A percentile compares a stretch with the other conserved stretches of the same genome.
Evolutionary conservation across 2,329 filamentous ascomycete species (phyloP).

Genomic region (Cadophora malorum): DNA sequence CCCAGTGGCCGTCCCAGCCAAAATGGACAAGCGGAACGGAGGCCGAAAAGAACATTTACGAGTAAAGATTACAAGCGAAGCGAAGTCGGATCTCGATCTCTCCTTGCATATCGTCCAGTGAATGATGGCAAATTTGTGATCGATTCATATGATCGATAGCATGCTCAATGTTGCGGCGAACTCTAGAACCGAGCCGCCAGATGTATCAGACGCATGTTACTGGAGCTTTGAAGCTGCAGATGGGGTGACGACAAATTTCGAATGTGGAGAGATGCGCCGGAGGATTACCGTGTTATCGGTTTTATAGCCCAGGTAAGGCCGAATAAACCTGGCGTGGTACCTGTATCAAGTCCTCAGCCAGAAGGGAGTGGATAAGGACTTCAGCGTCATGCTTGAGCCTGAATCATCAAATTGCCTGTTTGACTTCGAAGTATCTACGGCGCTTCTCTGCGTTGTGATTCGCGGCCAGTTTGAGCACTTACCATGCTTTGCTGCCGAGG

Average conservation of each 20-base stretch:
- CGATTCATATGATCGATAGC: not conserved
- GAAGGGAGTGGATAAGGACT: not conserved
- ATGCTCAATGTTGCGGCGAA: not conserved
- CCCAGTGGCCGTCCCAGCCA: slow-evolving; percentile 19
- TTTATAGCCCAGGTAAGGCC: not conserved
- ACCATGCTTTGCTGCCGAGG: not conserved
- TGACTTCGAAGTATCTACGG: not conserved
- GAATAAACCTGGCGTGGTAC: not conserved
- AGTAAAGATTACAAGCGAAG: not conserved
- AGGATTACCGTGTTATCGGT: slow-evolving; percentile 31
- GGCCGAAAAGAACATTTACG: slow-evolving; percentile 4
- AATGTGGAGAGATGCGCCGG: slow-evolving; percentile 20
- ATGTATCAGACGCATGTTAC: slow-evolving; percentile 1
- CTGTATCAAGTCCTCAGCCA: slow-evolving; percentile 2
- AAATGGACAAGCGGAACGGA: slow-evolving; percentile 30
- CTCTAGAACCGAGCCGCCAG: not conserved
- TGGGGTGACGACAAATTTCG: not conserved
- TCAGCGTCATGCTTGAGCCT: slow-evolving; percentile 5
- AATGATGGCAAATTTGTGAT: not conserved
- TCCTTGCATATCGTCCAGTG: not conserved
- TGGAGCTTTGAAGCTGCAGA: not conserved
- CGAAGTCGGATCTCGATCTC: slow-evolving; percentile 3
- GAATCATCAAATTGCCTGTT: slow-evolving; percentile 1
- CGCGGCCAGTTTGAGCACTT: not conserved
- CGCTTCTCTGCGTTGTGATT: not conserved